Base-by-base conservation (phyloP, 2,329 filamentous ascomycete genomes). In the Boeremia lycopersici region DNA sequence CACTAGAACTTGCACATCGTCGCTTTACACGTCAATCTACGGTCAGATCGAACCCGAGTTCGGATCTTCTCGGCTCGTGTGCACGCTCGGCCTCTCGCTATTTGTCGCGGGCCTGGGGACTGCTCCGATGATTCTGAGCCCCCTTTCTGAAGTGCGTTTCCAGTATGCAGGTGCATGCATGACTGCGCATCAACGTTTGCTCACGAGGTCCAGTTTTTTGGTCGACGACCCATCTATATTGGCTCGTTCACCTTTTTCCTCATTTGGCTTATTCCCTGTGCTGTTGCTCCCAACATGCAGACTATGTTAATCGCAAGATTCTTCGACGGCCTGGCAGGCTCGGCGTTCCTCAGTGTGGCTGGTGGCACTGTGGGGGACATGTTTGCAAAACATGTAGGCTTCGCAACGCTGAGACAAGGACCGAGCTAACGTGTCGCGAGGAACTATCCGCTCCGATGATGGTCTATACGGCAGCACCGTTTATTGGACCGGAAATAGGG, bases 11-110 rank as follows among this genome's bases (percentile, higher is more conserved):
- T 91, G 88, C 70, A 86, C 90, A 1, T 93, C 89, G 42, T 95
- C 91, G n/a, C 86, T 96, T 65, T 96, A 97, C 75, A 93, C 91
- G 0, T 85, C 86, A 11, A 95, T 90, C 0, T 97, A 96, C 73
- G 71, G 68, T 15, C 89, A 95, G 74, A 85, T 96, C 75, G 85
- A 88, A 59, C 77, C 80, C 25, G 89, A 96, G 55, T 96, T 96
- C 65, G 77, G 84, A 61, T 84, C 84, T 64, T 89, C 89, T 0
- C 82, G 84, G 51, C 79, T 90, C 44, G 82, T 96, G 23, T 90
- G 89, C 11, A 91, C 91, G 3, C 74, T 96, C 9, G 93, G 93
- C 0, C 78, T 97, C 46, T 92, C 90, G 0, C 81, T 89, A 1
- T 97, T 93, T 69, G 91, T 96, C 43, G 82, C 91, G 49, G 93